phyloP scores from a whole-genome alignment of 495 filamentous ascomycete species.

The Aspergillus incahuasiensis region DNA sequence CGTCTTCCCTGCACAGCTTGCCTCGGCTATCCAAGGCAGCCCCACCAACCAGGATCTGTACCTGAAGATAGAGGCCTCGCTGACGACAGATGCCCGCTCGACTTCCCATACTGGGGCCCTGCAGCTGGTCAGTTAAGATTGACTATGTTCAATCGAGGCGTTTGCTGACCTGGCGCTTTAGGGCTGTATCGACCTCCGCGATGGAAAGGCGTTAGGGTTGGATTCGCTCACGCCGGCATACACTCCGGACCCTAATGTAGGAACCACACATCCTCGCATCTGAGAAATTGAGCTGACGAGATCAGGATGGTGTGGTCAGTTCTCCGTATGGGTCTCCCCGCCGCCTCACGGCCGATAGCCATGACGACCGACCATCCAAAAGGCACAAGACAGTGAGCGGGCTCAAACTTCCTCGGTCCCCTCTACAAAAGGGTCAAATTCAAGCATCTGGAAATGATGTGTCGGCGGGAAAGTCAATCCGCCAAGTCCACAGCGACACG shows the following conservation, averaged over 20 bases:
- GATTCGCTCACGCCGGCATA: not conserved
- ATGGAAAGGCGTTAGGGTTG: slow-evolving; percentile 4
- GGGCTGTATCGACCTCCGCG: slow-evolving; percentile 16
- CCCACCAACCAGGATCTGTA: not conserved
- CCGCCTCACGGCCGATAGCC: not conserved
- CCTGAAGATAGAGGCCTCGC: slow-evolving; percentile 9
- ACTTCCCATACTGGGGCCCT: not conserved
- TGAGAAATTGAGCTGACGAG: not conserved
- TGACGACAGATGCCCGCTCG: not conserved
- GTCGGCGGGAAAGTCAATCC: slow-evolving; percentile 8
- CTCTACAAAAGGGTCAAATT: not conserved
- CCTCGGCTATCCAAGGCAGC: slow-evolving; percentile 2
- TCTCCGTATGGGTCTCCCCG: not conserved
- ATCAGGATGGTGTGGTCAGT: not conserved
- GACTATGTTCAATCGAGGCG: not conserved
- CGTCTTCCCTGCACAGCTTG: slow-evolving; percentile 8
- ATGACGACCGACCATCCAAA: not conserved
- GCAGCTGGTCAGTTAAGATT: slow-evolving; percentile 2
- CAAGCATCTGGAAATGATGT: too few species aligned
- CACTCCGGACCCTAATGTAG: slow-evolving; percentile 7
- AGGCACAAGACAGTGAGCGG: slow-evolving; percentile 18
- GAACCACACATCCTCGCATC: not conserved
- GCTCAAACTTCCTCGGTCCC: slow-evolving; percentile 5
- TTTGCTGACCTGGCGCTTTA: not conserved
- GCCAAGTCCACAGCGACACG: slow-evolving; percentile 23